Conservation (phyloP, 257 asterid genomes). For the Henckelia pumila region DNA sequence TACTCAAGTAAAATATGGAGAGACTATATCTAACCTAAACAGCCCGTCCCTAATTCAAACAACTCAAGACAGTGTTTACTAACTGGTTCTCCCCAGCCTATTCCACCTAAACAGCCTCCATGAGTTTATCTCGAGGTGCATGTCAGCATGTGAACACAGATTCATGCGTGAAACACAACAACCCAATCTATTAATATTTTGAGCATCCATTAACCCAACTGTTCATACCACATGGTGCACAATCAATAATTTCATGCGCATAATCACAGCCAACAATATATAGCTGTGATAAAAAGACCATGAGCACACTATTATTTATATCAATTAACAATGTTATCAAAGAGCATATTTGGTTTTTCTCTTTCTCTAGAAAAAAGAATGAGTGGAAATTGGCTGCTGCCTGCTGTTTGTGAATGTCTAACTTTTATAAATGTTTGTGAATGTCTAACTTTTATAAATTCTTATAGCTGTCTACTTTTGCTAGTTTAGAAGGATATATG, state of each 20-base stretch:
- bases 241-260: not conserved
- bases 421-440: too few relatives aligned
- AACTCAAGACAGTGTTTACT: not conserved
- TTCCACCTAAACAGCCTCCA: not conserved
- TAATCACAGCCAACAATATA: not conserved
- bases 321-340: too few relatives aligned
- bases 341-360: not conserved
- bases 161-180: not conserved
- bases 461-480: too few relatives aligned
- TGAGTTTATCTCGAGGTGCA: not conserved
- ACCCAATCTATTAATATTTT: not conserved
- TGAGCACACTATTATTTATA: too few relatives aligned
- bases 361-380: not conserved
- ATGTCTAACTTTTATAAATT: not conserved
- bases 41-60: too few relatives aligned
- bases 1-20: not conserved
- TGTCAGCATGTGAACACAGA: too few relatives aligned
- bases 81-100: not conserved
- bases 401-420: too few relatives aligned
- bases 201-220: not conserved
- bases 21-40: too few relatives aligned
- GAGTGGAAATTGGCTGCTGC: not conserved
- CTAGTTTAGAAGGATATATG: not conserved
- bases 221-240: not conserved
- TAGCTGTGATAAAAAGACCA: not conserved